These are phyloP conservation scores for Xerophyta viscosa DNA, from an alignment of 106 monocot genomes.

Conservation along the genomic window DNA sequence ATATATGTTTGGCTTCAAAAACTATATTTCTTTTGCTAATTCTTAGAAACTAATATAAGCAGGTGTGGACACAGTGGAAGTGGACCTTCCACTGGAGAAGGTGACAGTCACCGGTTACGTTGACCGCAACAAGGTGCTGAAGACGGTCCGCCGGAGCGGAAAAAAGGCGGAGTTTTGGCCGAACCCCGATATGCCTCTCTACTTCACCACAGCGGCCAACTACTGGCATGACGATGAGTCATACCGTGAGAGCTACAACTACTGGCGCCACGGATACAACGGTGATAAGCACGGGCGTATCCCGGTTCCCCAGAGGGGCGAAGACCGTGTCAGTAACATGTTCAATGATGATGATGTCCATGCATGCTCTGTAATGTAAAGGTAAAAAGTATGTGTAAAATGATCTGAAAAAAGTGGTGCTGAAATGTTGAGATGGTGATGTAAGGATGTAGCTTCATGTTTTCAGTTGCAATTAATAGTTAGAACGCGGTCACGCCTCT, in stretches of 20 bases:
- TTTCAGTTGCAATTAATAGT: too few species aligned
- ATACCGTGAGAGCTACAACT: conserved; percentile 72
- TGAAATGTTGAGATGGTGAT: too few species aligned
- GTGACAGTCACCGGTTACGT: conserved; percentile 92
- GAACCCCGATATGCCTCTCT: conserved; percentile 45
- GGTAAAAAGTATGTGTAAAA: too few species aligned
- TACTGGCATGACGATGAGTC: conserved; percentile 69
- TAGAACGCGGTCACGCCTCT: too few species aligned
- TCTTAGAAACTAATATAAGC: not conserved
- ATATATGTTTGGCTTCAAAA: too few species aligned
- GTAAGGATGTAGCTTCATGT: too few species aligned
- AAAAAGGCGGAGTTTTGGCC: conserved; percentile 99
- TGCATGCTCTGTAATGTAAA: too few species aligned
- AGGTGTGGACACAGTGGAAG: conserved; percentile 82
- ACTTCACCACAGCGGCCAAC: conserved; percentile 51
- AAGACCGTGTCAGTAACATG: too few species aligned
- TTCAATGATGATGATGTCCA: too few species aligned
- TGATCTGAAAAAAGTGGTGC: too few species aligned
- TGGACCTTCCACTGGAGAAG: conserved; percentile 59
- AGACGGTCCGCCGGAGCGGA: conserved; percentile 65
- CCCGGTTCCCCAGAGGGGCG: conserved; percentile 36
- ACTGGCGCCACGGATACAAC: conserved; percentile 85
- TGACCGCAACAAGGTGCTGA: conserved; percentile 68
- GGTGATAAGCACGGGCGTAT: conserved; percentile 85
- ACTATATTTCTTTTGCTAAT: not conserved